These are phyloP conservation scores for Rhypophila decipiens DNA, from an alignment of 495 filamentous ascomycete genomes.

Conservation along the genomic window DNA sequence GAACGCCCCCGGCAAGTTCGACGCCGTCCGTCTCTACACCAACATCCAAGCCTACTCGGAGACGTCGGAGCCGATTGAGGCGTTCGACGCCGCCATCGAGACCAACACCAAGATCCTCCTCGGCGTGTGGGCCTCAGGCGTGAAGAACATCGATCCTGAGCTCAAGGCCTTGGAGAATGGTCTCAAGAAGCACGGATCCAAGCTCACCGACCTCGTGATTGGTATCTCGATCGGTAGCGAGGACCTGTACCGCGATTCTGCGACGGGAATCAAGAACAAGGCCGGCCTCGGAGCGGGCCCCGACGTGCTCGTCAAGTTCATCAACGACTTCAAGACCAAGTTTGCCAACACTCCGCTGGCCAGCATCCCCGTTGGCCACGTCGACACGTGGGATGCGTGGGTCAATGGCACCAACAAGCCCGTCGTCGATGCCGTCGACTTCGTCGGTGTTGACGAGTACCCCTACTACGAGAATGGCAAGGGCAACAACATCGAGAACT, in stretches of 20 bases:
- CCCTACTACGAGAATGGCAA: conserved; percentile 45
- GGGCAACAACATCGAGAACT: conserved; percentile 39
- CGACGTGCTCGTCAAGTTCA: conserved; percentile 37
- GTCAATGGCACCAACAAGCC: conserved; percentile 38
- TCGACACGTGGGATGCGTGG: conserved; percentile 47
- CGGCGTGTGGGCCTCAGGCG: conserved; percentile 47
- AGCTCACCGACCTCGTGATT: conserved; percentile 41
- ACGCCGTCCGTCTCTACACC: conserved; percentile 45
- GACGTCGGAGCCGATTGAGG: conserved; percentile 38
- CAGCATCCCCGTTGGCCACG: conserved; percentile 41
- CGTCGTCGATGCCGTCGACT: conserved; percentile 43
- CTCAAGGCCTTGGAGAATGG: conserved; percentile 40
- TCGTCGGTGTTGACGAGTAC: conserved; percentile 45
- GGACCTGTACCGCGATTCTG: conserved; percentile 47
- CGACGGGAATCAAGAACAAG: conserved; percentile 35
- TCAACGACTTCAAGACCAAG: conserved; percentile 39
- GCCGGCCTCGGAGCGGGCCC: conserved; percentile 37
- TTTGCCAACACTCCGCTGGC: conserved; percentile 24
- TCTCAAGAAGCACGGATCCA: conserved; percentile 34
- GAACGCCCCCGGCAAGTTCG: conserved; percentile 39
- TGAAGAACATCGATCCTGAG: conserved; percentile 41
- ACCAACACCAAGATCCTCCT: conserved; percentile 45
- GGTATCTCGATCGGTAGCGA: conserved; percentile 48
- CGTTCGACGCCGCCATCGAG: conserved; percentile 48
- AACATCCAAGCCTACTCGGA: conserved; percentile 47